These are phyloP conservation scores for Gynandropsis gynandra DNA, from an alignment of 345 rosid genomes.

Conservation along the genomic window DNA sequence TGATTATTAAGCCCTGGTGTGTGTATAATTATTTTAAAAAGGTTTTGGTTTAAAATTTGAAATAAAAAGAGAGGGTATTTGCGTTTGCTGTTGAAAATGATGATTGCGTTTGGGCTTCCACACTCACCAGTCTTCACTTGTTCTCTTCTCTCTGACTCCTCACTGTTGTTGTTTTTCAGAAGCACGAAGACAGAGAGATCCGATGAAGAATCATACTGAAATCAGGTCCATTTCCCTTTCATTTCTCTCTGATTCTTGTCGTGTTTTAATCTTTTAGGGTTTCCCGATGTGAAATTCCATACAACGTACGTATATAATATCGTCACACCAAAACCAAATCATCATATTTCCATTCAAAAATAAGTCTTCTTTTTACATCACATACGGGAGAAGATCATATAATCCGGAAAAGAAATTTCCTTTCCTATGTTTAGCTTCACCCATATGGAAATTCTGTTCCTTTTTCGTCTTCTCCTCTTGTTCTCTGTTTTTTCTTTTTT, in stretches of 20 bases:
- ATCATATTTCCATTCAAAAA: conserved; percentile 23
- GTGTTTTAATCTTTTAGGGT: background rate
- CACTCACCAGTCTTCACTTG: conserved; percentile 9
- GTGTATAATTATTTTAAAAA: too few species aligned
- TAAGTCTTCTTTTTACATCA: conserved; percentile 23
- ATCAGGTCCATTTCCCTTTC: too few species aligned
- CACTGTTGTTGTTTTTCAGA: too few species aligned
- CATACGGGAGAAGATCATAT: conserved; percentile 17
- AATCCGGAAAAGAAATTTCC: background rate
- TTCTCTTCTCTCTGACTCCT: too few species aligned
- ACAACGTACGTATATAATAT: conserved; percentile 15
- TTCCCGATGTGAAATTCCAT: conserved; percentile 14
- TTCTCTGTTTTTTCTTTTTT: conserved; percentile 18
- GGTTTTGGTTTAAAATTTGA: too few species aligned
- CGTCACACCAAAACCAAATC: conserved; percentile 28
- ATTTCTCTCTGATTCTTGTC: too few species aligned
- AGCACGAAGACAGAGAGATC: conserved; percentile 6
- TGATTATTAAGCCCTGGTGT: too few species aligned
- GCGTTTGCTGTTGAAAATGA: conserved; percentile 27
- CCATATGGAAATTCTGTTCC: conserved; percentile 4
- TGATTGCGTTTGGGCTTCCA: conserved; percentile 32
- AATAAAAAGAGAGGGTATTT: conserved; percentile 12
- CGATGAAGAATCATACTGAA: conserved; percentile 23
- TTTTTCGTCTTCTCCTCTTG: background rate
- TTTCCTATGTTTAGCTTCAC: conserved; percentile 11